Evolutionary conservation across 2,329 filamentous ascomycete species (phyloP).

Genomic region (Pseudocercospora fijiensis): DNA sequence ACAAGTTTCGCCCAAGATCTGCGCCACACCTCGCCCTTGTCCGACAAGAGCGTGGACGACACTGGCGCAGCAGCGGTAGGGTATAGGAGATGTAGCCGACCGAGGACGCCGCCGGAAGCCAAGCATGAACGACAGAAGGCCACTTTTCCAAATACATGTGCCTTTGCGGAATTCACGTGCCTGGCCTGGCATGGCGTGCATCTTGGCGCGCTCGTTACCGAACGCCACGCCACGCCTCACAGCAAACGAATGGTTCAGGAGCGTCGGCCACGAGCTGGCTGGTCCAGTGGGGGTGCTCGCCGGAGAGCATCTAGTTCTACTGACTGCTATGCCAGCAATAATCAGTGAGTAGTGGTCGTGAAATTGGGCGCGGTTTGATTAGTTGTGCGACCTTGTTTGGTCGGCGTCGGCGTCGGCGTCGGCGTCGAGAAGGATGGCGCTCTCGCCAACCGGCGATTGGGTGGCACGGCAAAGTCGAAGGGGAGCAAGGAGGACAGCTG

Average conservation of each 20-base stretch:
- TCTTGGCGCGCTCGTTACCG: not conserved
- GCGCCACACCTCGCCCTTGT: not conserved
- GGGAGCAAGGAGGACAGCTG: not conserved
- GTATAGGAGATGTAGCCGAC: not conserved
- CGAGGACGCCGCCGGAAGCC: not conserved
- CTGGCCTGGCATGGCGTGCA: not conserved
- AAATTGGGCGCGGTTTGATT: conserved; percentile 3
- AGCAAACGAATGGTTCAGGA: not conserved
- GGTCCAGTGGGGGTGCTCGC: not conserved
- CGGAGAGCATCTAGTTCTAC: not conserved
- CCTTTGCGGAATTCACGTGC: not conserved
- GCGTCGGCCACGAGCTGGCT: not conserved
- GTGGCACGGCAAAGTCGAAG: not conserved
- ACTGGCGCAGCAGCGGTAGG: not conserved
- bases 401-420: not conserved
- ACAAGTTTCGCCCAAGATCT: not conserved
- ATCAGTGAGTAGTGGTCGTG: not conserved
- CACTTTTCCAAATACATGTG: not conserved
- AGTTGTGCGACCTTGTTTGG: not conserved
- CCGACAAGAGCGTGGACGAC: not conserved
- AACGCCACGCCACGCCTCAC: too few species aligned
- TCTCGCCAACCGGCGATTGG: not conserved
- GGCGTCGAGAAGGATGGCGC: not conserved
- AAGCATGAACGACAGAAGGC: not conserved
- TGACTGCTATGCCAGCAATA: not conserved